Base-by-base conservation (phyloP, 2,329 filamentous ascomycete genomes). In the Pseudovirgaria hyperparasitica region DNA sequence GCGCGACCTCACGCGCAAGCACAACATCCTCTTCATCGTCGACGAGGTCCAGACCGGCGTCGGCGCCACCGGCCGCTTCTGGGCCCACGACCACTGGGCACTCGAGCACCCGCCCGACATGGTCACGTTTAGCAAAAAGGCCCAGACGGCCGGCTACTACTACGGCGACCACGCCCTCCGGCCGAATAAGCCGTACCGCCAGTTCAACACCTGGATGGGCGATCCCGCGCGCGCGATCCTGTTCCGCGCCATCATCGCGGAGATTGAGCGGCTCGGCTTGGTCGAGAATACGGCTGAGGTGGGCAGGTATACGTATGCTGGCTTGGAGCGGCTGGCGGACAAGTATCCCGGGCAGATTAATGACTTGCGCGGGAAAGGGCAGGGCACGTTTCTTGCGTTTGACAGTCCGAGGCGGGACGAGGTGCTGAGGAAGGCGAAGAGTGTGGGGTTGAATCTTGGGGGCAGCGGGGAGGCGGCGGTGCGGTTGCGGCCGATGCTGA, bases 171-270 rank as follows among this genome's bases (percentile, higher is more conserved):
- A 72, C 7, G 74, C 72, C 22, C 67, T 93, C 41, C 69, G 81
- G 9, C 85, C 85, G 36, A 92, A 92, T 65, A 86, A 86, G 68
- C 80, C 86, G 5, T 93, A 92, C 66, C 76, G 85, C 35, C 85
- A 93, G 60, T 93, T 93, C 69, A 93, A 93, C 67, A 93, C 84
- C 25, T 93, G 85, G 85, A 92, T 93, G 78, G 85, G 85, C 45
- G 85, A 93, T 60, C 85, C 85, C 10, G 76, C 79, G 9, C 76
- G 82, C 33, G 82, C 80, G 10, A 62, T 93, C 33, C 67, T 93
- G 39, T 92, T 92, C 76, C 73, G 80, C 37, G 78, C 74, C 46
- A 92, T 93, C 58, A 71, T 87, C 48, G 59, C 80, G 32, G 84
- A 93, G 61, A 76, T 92, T 30, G 63, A 84, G 55, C 64, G 72